Percentiles rank a stretch among this genome's conserved stretches.
These are phyloP conservation scores for Pseudocercospora macadamiae DNA, from an alignment of 2,329 filamentous ascomycete genomes.

Conservation along the genomic window DNA sequence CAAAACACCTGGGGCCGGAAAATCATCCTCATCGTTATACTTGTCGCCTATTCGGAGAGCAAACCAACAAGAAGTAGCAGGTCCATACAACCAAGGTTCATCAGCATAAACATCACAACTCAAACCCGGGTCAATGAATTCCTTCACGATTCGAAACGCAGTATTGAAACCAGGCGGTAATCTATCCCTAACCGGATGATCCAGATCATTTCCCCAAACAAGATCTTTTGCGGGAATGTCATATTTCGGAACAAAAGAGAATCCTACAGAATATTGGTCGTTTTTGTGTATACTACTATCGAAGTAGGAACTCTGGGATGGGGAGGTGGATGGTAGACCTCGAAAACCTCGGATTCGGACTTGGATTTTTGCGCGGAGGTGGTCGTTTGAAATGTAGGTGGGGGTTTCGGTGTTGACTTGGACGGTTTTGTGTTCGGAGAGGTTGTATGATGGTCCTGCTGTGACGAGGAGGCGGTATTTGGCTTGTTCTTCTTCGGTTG, in stretches of 20 bases:
- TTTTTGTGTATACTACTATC: slow-evolving; percentile 65
- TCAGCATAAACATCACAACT: slow-evolving; percentile 90
- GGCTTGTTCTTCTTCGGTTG: slow-evolving; percentile 42
- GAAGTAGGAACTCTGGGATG: slow-evolving; percentile 73
- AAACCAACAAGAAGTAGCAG: slow-evolving; percentile 49
- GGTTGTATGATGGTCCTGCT: slow-evolving; percentile 76
- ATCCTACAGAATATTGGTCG: slow-evolving; percentile 83
- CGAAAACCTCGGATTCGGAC: slow-evolving; percentile 72
- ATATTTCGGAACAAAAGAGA: slow-evolving; percentile 72
- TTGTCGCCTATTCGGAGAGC: slow-evolving; percentile 36
- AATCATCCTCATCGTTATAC: slow-evolving; percentile 26
- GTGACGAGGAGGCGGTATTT: slow-evolving; percentile 82
- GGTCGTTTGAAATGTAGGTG: slow-evolving; percentile 63
- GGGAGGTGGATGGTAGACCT: slow-evolving; percentile 69
- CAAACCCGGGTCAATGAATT: slow-evolving; percentile 86
- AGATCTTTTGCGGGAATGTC: slow-evolving; percentile 69
- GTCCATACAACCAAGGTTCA: slow-evolving; percentile 81
- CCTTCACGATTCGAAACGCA: slow-evolving; percentile 81
- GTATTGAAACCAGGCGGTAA: slow-evolving; percentile 84
- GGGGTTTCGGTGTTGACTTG: slow-evolving; percentile 69
- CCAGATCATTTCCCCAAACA: slow-evolving; percentile 94
- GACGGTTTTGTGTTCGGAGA: slow-evolving; percentile 67
- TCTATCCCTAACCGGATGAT: slow-evolving; percentile 80
- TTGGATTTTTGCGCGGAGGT: slow-evolving; percentile 69
- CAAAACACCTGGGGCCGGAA: slow-evolving; percentile 36